phyloP scores from a whole-genome alignment of 192 early-diverging fungal species.

The Entophlyctis helioformis region DNA sequence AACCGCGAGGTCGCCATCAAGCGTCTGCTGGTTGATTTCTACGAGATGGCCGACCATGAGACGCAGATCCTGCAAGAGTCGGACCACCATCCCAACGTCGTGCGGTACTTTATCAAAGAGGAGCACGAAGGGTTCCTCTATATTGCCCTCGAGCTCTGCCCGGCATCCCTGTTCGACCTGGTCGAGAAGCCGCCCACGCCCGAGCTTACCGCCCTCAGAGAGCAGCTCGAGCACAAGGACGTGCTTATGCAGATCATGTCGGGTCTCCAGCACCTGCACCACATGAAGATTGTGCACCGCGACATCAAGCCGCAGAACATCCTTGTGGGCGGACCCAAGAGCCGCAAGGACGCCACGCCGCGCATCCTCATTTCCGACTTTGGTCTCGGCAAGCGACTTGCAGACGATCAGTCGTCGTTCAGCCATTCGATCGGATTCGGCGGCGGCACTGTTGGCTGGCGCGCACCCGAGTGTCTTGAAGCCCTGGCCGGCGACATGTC shows the following conservation, averaged over 20 bases:
- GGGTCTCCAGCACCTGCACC: conserved; percentile 84
- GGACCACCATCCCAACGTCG: conserved; percentile 92
- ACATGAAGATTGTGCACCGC: conserved; percentile 91
- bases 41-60: conserved; percentile 90
- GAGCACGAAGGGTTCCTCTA: conserved; percentile 88
- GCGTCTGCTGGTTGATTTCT: conserved; percentile 86
- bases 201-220: conserved; percentile 31
- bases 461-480: conserved; percentile 80
- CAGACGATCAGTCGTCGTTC: conserved; percentile 87
- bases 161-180: conserved; percentile 75
- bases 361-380: conserved; percentile 91
- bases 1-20: conserved; percentile 89
- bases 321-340: conserved; percentile 43
- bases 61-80: conserved; percentile 83
- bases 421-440: conserved; percentile 64
- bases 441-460: conserved; percentile 94
- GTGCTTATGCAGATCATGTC: conserved; percentile 74
- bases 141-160: conserved; percentile 95
- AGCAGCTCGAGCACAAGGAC: conserved; percentile 42
- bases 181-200: conserved; percentile 44
- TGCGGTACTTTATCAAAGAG: conserved; percentile 84
- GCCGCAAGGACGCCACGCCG: conserved; percentile 31
- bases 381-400: conserved; percentile 88
- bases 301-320: conserved; percentile 98
- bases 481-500: too few relatives aligned